Base-by-base conservation (phyloP, 208 protist species). In the Angomonas desouzai region DNA sequence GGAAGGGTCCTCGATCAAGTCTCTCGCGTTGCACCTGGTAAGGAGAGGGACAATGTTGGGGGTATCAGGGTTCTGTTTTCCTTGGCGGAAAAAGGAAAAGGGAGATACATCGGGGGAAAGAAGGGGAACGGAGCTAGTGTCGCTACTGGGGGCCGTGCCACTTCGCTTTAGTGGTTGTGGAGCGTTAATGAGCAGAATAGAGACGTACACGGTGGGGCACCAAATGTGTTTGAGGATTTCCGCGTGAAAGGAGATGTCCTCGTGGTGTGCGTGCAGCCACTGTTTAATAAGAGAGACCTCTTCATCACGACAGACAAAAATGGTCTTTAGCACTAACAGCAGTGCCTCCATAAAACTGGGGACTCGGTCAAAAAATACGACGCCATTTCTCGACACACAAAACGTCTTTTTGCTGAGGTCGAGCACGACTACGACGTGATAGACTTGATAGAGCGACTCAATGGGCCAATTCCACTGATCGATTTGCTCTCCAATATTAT, bases 401-500 rank as follows among this genome's bases (percentile, higher is more conserved):
- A 91, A 93, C 28, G 74, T 82, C 27, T 76, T 73, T 18, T 76
- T 55, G 2, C 76, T 74, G 74, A 93, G 89, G 69, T 96, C 90
- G 45, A 93, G 70, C 1, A 79, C 84, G 48, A 92, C 68, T 55
- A 85, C 76, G 16, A 93, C 25, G 63, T 91, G 82, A 65, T 96
- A 93, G 20, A 62, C 64, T 61, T 96, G 90, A 53, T 92, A 93
- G 1, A 96, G 74, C 16, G 76, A 70, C 69, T 93, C 87, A 29
- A 91, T 76, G 30, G 86, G 87, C 83, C 86, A 91, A 58, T 64
- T 83, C 87, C 87, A 96, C 49, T 83, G 51, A 59, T 62, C 85
- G 29, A 69, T 62, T 48, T 80, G 59, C 16, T 70, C 68, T 16
- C 57, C 73, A 0, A 61, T 25, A 62, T 74, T 78, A 48, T 94